These are phyloP conservation scores for Blakeslea trispora DNA, from an alignment of 371 early-diverging fungal genomes.

Conservation along the genomic window DNA sequence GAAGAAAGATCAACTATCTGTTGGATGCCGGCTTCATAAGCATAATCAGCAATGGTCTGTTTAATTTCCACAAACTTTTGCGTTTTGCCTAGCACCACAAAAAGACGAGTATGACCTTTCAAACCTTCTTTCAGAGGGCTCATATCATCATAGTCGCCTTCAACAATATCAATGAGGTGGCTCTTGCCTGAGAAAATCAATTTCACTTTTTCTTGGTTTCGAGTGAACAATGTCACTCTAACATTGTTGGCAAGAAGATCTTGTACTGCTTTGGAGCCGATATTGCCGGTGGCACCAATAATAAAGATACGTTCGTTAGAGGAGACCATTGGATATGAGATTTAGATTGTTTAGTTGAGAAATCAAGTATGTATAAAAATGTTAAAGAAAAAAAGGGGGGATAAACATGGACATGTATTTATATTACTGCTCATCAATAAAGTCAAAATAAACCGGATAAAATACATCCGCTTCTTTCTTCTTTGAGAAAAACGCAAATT, in stretches of 20 bases:
- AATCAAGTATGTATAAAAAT: no score
- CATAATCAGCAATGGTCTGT: conserved; percentile 11
- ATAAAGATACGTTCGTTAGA: conserved; percentile 25
- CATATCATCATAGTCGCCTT: conserved; percentile 34
- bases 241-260: conserved; percentile 21
- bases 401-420: no score
- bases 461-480: no score
- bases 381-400: no score
- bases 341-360: no score
- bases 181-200: conserved; percentile 8
- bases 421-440: no score
- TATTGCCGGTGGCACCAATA: conserved; percentile 36
- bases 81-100: conserved; percentile 21
- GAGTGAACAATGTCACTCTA: conserved; percentile 23
- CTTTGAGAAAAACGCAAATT: no score
- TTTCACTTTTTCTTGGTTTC: conserved; percentile 22
- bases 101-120: conserved; percentile 31
- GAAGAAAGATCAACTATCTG: conserved; percentile 42
- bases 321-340: no score
- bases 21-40: conserved; percentile 33
- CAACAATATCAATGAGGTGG: conserved; percentile 10
- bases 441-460: no score
- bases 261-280: conserved; percentile 18
- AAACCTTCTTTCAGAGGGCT: conserved; percentile 22
- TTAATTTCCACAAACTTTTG: conserved; percentile 12